Evolutionary conservation across 306 rosid species (phyloP), one percentile per base, ranked within the genome.

Genomic region (Calophaca sinica): DNA sequence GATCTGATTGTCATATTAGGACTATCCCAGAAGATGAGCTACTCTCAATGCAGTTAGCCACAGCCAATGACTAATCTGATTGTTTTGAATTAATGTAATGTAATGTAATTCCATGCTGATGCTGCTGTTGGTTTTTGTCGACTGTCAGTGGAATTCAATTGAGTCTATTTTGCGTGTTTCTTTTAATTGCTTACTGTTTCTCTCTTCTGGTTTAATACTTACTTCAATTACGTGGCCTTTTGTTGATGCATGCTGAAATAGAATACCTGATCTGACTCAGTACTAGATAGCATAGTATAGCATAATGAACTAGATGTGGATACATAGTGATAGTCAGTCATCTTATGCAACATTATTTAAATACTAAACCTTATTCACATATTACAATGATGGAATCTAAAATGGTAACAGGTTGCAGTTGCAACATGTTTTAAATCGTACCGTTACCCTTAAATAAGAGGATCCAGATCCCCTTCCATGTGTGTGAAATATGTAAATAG

Each of bases 11-110:
- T 45, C 94, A 60, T 35, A 85, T 94, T 39, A 78, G n/a, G 82
- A 86, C 73, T 61, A 94, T 94, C 38, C 96, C 96, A 0, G 97
- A 94, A 72, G 98, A 94, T 5, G 98, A 94, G 77, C 81, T 94
- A 2, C 86, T 94, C 0, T 88, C 98, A 0, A 70, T 94, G 86
- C 98, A 91, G 84, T 72, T 94, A 75, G 97, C 96, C 15, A 94
- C 98, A 0, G 97, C 98, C 45, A 90, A 94, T 78, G 98, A 94
- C 88, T 94, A 66, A 81, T 64, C 53, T 28, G 2, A 29, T 54
- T 72, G 26, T 20, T 20, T 58, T 77, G 11, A 46, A 60, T 61
- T 73, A 70, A 41, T 57, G 45, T 72, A 15, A 49, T 33, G 36
- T 33, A 20, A 20, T 60, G 65, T 77, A 28, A 36, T 50, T 49